Conservation (phyloP, 2,329 filamentous ascomycete genomes). For the Biscogniauxia sp. region DNA sequence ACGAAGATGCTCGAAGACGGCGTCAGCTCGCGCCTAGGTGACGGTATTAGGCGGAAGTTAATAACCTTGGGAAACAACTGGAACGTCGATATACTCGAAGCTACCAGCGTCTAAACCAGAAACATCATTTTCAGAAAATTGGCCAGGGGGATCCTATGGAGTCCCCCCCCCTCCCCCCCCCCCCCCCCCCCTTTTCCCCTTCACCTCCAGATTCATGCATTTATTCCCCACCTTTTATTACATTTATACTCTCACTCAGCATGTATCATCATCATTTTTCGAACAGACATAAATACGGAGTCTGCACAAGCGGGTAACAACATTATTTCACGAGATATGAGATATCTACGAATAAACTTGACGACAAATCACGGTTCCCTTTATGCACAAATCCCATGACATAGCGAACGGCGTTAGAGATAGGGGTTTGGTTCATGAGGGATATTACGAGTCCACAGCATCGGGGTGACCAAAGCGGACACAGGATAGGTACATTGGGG, state of each 20-base stretch:
- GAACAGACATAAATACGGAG: neutral
- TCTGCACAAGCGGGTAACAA: neutral
- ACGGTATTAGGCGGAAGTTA: constrained; percentile 47
- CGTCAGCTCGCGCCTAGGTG: constrained; percentile 41
- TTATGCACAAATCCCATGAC: neutral
- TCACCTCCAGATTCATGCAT: too few relatives aligned
- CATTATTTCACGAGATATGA: neutral
- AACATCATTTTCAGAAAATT: neutral
- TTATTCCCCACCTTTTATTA: too few relatives aligned
- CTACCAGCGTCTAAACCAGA: neutral
- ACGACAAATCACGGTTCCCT: neutral
- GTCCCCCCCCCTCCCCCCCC: too few relatives aligned
- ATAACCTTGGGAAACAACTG: constrained; percentile 38
- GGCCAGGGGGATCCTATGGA: too few relatives aligned
- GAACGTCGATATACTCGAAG: constrained; percentile 30
- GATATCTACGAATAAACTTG: neutral
- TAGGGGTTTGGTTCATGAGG: neutral
- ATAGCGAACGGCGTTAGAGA: neutral
- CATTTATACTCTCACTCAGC: neutral
- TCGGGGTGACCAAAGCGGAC: neutral
- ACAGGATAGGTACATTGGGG: neutral
- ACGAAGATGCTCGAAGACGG: constrained; percentile 40
- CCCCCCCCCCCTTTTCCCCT: too few relatives aligned
- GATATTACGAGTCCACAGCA: neutral
- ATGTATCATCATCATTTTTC: neutral